Base-by-base conservation (phyloP, 306 rosid species). In the Prunus fruticosa region DNA sequence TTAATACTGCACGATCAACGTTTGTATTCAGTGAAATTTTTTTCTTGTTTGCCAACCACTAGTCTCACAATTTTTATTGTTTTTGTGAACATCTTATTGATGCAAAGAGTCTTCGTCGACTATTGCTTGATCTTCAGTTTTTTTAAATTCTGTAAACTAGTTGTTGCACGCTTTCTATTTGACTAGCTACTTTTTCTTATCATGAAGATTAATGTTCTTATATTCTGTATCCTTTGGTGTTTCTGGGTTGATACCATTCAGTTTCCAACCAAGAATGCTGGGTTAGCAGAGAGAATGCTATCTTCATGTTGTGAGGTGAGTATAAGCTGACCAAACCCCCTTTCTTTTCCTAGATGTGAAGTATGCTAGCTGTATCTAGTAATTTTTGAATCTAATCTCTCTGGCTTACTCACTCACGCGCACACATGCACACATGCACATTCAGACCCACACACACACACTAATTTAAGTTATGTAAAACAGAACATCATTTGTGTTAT, bases 301-400 rank as follows among this genome's bases (percentile, higher is more conserved):
- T 72, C 93, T 71, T 71, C 91, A 34, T 95, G 98, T 76, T 95
- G 98, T 76, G 85, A 82, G 98, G 98, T 95, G 66, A 77, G 91
- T 76, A 78, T 77, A 51, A 62, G 32, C 47, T 65, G 41, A 68
- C 79, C 46, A 3, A 46, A 65, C 23, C 50, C 20, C 45, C 51
- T 45, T 77, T 20, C 58, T 16, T 64, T 43, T 41, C 56, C 58
- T 30, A 72, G 74, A 56, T 28, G 32, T 65, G 25, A 74, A 66
- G 19, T 22, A 13, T 71, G 67, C 46, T 73, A 54, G 20, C 41
- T 54, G n/a, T 20, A 16, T 54, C 64, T n/a, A 54, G 75, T 53
- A 20, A 12, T 70, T 66, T 38, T 38, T 41, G 28, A n/a, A 19
- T 71, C 64, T 53, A 34, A 3, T 53, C 5, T 20, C 64, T 53